Percentiles rank a stretch among this genome's conserved stretches.
Conservation (phyloP, 495 filamentous ascomycete genomes). For the Neurospora discreta region DNA sequence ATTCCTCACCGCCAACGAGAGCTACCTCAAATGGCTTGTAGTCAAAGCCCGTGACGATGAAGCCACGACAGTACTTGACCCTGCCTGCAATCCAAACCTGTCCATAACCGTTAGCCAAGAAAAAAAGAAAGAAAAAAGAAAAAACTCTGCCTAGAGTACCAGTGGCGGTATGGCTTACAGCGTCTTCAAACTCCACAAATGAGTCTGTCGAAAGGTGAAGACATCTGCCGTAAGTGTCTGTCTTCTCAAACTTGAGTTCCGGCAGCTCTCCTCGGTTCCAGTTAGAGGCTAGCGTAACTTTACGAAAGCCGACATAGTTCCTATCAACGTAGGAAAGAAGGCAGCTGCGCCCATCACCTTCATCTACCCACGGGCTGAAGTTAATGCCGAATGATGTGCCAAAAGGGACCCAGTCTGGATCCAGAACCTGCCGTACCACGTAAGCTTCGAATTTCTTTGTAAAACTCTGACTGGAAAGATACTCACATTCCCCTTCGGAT, state of each 20-base stretch:
- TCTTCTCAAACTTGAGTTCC: constrained; percentile 14
- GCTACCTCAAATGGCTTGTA: constrained; percentile 28
- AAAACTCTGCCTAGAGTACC: not conserved
- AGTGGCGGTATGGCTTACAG: constrained; percentile 14
- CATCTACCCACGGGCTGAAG: constrained; percentile 32
- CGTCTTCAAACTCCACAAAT: constrained; percentile 37
- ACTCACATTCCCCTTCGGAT: constrained; percentile 24
- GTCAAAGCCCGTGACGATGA: constrained; percentile 29
- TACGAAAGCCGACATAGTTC: constrained; percentile 36
- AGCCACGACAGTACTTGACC: constrained; percentile 25
- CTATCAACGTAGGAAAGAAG: constrained; percentile 29
- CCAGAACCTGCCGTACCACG: constrained; percentile 9
- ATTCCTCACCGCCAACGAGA: constrained; percentile 9
- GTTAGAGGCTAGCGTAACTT: constrained; percentile 18
- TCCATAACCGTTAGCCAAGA: constrained; percentile 7
- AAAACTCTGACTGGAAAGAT: not conserved
- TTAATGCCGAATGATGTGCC: constrained; percentile 34
- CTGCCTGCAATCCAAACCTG: constrained; percentile 26
- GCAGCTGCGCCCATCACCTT: constrained; percentile 16
- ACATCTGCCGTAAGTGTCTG: constrained; percentile 28
- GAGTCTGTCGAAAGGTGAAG: constrained; percentile 31
- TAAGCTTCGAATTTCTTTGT: not conserved
- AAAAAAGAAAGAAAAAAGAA: too few relatives aligned
- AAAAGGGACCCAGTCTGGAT: constrained; percentile 28
- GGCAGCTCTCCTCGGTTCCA: constrained; percentile 15